Percentiles rank a stretch among this genome's conserved stretches.
phyloP scores from a whole-genome alignment of 768 basidiomycete species.

The Lentinula aciculospora region DNA sequence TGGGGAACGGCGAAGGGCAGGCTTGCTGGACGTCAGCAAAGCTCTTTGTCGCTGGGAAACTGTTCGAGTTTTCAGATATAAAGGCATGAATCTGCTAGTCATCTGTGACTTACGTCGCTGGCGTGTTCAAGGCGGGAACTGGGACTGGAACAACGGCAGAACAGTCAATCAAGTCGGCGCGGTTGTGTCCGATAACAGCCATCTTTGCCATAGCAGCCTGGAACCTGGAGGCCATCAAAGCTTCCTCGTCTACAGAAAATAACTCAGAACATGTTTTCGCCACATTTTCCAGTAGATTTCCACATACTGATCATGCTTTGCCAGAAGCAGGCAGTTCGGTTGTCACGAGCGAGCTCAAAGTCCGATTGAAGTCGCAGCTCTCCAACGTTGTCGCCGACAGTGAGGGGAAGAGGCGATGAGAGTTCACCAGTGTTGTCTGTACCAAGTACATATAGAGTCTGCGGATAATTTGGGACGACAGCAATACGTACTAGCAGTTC shows the following conservation, averaged over 20 bases:
- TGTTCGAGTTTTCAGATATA: not conserved
- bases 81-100: not conserved
- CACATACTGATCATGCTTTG: slow-evolving; percentile 27
- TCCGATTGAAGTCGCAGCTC: slow-evolving; percentile 27
- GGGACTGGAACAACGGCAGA: slow-evolving; percentile 14
- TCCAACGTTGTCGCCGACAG: slow-evolving; percentile 9
- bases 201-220: slow-evolving; percentile 14
- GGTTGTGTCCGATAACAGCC: slow-evolving; percentile 13
- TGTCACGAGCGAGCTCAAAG: slow-evolving; percentile 18
- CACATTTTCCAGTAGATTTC: not conserved
- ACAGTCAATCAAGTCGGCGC: slow-evolving; percentile 12
- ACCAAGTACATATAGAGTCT: not conserved
- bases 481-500: slow-evolving; percentile 10
- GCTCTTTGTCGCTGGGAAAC: slow-evolving; percentile 1
- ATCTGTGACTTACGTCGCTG: not conserved
- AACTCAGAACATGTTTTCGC: not conserved
- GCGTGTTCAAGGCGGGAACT: slow-evolving; percentile 14
- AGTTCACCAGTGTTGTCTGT: slow-evolving; percentile 17
- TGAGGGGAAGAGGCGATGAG: slow-evolving; percentile 12
- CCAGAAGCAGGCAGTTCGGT: slow-evolving; percentile 33
- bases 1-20: not conserved
- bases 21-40: not conserved
- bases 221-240: slow-evolving; percentile 9
- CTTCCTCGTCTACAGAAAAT: not conserved
- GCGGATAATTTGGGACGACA: no score